These are phyloP conservation scores for Carnegiea gigantea DNA, from an alignment of 179 eudicot genomes.

Conservation along the genomic window DNA sequence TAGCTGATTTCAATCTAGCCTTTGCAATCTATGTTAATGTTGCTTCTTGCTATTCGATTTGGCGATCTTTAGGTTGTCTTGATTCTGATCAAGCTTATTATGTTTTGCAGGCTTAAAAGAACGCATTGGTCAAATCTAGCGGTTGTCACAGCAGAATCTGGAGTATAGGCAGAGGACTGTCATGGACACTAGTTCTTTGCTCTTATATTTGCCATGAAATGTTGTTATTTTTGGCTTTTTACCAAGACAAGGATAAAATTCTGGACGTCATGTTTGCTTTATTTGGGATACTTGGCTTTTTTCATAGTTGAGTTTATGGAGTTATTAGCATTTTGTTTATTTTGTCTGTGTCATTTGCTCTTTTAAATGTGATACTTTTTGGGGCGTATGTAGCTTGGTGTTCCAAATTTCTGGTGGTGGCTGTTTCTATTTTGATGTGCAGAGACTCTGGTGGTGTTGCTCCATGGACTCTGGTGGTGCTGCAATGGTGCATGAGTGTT, in stretches of 20 bases:
- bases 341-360: background rate
- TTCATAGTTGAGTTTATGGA: constrained; percentile 6
- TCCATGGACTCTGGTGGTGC: too few species aligned
- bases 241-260: constrained; percentile 25
- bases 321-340: background rate
- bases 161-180: constrained; percentile 31
- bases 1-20: background rate
- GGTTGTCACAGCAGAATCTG: constrained; percentile 28
- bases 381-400: too few species aligned
- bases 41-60: background rate
- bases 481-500: too few species aligned
- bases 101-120: constrained; percentile 31
- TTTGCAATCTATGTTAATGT: background rate
- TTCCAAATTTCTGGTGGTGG: too few species aligned
- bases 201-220: constrained; percentile 16
- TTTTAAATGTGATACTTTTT: background rate
- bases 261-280: constrained; percentile 22
- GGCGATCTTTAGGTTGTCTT: background rate
- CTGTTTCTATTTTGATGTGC: too few species aligned
- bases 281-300: constrained; percentile 21
- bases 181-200: constrained; percentile 23
- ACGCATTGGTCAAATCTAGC: constrained; percentile 17
- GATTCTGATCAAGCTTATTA: background rate
- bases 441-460: too few species aligned
- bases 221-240: constrained; percentile 29